Evolutionary conservation across 2,329 filamentous ascomycete species (phyloP).

Genomic region (Paramyrothecium roridum): DNA sequence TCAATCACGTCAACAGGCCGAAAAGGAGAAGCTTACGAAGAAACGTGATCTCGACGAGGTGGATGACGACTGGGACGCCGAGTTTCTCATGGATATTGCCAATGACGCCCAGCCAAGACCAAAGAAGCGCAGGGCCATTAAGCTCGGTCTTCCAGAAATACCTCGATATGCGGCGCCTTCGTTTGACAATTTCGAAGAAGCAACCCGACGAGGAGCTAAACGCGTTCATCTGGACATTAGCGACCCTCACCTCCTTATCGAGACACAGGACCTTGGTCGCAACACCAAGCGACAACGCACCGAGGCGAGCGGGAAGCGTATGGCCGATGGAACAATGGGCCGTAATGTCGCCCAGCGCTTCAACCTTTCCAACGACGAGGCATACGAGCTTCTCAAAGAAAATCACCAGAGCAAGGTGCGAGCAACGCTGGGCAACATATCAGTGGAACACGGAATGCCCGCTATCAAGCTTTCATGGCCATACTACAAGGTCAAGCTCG

Average conservation of each 20-base stretch:
- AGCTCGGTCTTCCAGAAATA: constrained; percentile 56
- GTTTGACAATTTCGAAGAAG: constrained; percentile 76
- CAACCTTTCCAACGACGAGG: constrained; percentile 94
- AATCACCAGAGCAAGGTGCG: constrained; percentile 96
- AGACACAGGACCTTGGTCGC: constrained; percentile 66
- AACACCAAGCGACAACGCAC: constrained; percentile 57
- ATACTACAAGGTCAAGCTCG: constrained; percentile 87
- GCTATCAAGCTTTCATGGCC: constrained; percentile 90
- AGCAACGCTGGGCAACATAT: constrained; percentile 83
- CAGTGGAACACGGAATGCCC: constrained; percentile 92
- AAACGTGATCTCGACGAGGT: constrained; percentile 27
- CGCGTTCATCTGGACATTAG: constrained; percentile 81
- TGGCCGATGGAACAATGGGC: constrained; percentile 65
- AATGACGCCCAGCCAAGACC: constrained; percentile 44
- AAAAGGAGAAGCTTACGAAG: constrained; percentile 24
- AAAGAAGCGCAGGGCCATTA: constrained; percentile 66
- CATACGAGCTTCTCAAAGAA: constrained; percentile 92
- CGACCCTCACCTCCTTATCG: constrained; percentile 81
- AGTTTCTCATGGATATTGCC: constrained; percentile 51
- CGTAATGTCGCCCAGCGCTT: constrained; percentile 78
- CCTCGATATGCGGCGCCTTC: constrained; percentile 62
- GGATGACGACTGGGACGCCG: constrained; percentile 61
- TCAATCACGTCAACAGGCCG: constrained; percentile 24
- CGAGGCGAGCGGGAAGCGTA: constrained; percentile 59
- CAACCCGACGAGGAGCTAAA: constrained; percentile 70